Conservation (phyloP, 495 filamentous ascomycete species). For the Monascus purpureus region DNA sequence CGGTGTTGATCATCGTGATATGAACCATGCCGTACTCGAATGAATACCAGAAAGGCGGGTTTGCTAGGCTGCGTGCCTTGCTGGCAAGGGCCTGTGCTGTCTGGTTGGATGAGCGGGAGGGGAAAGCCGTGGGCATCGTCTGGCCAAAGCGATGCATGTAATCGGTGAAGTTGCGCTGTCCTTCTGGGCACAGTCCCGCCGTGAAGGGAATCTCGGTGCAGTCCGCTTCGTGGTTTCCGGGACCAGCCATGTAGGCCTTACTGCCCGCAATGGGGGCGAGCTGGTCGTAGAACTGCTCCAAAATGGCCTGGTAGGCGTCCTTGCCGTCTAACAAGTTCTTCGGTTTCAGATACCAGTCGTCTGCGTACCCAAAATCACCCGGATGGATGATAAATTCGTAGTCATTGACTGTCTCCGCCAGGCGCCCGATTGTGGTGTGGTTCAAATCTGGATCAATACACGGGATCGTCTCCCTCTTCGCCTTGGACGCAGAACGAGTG, state of each 20-base stretch:
- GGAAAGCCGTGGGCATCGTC: conserved; percentile 35
- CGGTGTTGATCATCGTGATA: conserved; percentile 41
- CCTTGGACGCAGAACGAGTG: conserved; percentile 31
- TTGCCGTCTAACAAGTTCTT: conserved; percentile 24
- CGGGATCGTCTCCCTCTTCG: conserved; percentile 40
- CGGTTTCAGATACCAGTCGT: conserved; percentile 32
- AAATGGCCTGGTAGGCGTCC: conserved; percentile 36
- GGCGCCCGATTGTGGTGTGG: conserved; percentile 44
- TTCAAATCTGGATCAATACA: conserved; percentile 40
- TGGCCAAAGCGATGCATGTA: conserved; percentile 40
- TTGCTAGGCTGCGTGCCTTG: conserved; percentile 32
- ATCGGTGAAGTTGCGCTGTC: conserved; percentile 48
- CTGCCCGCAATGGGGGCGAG: conserved; percentile 27
- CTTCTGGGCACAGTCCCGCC: conserved; percentile 32
- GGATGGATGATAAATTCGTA: conserved; percentile 49
- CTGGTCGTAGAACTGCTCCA: conserved; percentile 41
- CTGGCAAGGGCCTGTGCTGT: conserved; percentile 31
- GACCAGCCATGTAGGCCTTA: conserved; percentile 41
- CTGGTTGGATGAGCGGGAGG: conserved; percentile 30
- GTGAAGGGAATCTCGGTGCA: conserved; percentile 31
- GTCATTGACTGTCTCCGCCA: conserved; percentile 39
- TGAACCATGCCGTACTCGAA: conserved; percentile 50
- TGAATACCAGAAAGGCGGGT: conserved; percentile 51
- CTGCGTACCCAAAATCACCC: conserved; percentile 40
- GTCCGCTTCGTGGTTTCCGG: conserved; percentile 42